Evolutionary conservation across 2,329 filamentous ascomycete genomes (phyloP), one percentile per base, ranked within the genome.

Genomic region (Arthrinium phaeospermum): DNA sequence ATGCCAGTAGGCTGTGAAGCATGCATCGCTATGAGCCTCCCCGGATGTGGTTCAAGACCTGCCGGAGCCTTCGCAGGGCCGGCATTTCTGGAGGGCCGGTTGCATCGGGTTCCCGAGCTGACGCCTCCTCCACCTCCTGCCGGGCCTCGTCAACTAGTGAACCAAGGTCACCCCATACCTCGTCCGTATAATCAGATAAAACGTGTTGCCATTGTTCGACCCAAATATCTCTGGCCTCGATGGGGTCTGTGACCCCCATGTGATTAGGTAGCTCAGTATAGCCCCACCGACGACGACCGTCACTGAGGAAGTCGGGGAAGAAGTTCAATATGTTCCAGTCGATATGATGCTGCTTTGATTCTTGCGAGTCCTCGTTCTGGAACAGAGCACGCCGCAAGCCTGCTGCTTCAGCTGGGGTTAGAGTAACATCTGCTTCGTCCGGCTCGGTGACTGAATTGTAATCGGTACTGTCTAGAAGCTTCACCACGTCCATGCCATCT

Each of bases 91-190:
- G 75, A 19, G 77, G 75, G 12, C 72, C 76, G 12, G 72, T 76
- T 49, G 75, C 74, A 47, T 76, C 76, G 22, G 74, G 74, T 46
- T 74, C 61, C 16, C 72, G 71, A 41, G 79, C 76, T 70, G 82
- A 78, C 34, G 86, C 79, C 37, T 83, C 79, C 68, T 87, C 82
- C 27, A 93, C 80, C 78, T 93, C 91, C 67, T 81, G 80, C 72
- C 83, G 83, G 4, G 91, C 91, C 73, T 89, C 85, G 69, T 85
- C 82, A 13, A 91, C 86, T 46, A 92, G 81, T 4, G 87, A 85
- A 44, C 85, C 81, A 27, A 93, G 79, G 72, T 89, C 90, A 27
- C 91, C 92, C 92, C 91, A 93, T 34, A 93, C 91, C 71, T 92
- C 89, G 77, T 93, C 90, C 0, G 86, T 86, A 75, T 92, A 92